Evolutionary conservation across 2,329 filamentous ascomycete species (phyloP).

Genomic region (Huntiella moniliformis): DNA sequence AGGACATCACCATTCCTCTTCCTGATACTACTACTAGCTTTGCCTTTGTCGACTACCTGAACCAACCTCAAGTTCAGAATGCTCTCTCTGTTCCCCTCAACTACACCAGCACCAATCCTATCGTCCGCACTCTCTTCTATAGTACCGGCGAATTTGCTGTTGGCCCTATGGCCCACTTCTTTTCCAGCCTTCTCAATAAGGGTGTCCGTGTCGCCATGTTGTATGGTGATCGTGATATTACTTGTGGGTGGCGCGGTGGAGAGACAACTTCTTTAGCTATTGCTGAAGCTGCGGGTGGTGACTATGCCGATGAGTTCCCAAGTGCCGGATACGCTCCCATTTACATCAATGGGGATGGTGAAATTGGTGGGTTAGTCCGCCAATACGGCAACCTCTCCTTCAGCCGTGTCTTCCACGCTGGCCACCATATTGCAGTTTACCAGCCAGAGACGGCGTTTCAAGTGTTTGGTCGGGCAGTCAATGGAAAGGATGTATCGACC

Average conservation of each 20-base stretch:
- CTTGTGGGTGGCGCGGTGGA: conserved; percentile 55
- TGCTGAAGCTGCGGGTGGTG: conserved; percentile 26
- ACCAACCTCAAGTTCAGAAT: conserved; percentile 34
- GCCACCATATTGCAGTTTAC: conserved; percentile 42
- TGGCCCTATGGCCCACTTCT: conserved; percentile 18
- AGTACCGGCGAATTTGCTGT: conserved; percentile 3
- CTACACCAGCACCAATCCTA: conserved; percentile 41
- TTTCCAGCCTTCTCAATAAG: conserved; percentile 39
- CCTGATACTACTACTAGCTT: conserved; percentile 43
- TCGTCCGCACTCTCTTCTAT: conserved; percentile 38
- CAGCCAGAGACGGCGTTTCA: conserved; percentile 41
- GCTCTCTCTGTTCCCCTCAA: conserved; percentile 45
- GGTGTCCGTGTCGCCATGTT: conserved; percentile 53
- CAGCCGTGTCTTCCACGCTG: conserved; percentile 45
- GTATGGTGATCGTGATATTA: conserved; percentile 47
- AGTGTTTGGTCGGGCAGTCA: conserved; percentile 41
- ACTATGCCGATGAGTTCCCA: conserved; percentile 37
- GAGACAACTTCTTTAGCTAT: conserved; percentile 50
- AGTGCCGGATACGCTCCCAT: conserved; percentile 55
- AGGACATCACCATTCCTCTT: conserved; percentile 39
- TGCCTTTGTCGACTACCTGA: conserved; percentile 46
- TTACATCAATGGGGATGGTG: conserved; percentile 40
- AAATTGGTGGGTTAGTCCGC: conserved; percentile 53
- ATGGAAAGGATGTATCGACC: conserved; percentile 34
- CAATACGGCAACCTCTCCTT: conserved; percentile 61